Evolutionary conservation across 495 filamentous ascomycete species (phyloP), one percentile per base, ranked within the genome.

Genomic region (Penicillium cataractarum): DNA sequence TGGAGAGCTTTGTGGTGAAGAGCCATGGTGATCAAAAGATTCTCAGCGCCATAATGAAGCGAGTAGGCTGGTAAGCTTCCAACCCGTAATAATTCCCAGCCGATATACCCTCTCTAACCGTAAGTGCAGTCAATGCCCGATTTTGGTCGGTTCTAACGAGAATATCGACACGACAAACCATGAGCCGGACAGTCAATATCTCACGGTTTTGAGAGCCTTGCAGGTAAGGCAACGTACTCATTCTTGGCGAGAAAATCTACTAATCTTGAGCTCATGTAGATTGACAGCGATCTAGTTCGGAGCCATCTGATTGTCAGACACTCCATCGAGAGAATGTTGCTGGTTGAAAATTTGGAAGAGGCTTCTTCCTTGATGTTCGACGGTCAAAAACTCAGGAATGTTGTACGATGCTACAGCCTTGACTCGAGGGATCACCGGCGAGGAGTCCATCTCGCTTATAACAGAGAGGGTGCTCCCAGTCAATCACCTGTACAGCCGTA

Each of bases 291-390:
- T 15, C 74, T 88, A 46, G 91, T 96, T 24, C 87, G 86, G 35
- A 87, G 90, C 61, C 89, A 92, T 54, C 76, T 98, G 32, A 89
- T 99, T 71, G 92, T 99, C 71, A 87, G 86, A 56, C 82, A 93
- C 66, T 74, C 79, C 8, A 90, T 97, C 49, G 95, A 99, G 59
- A 93, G 98, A 69, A 87, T 88, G 12, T 82, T 97, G 10, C 74
- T 99, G 3, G 87, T 97, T 49, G 83, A 87, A 46, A 75, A 86
- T 44, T 78, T 90, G 19, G 68, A 79, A 12, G 81, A 90, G 56
- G 96, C 89, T 2, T 78, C 88, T 22, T 73, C 83, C 2, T 82
- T 89, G 32, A 90, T 97, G 82, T 89, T 89, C 65, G 81, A 84
- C 48, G 83, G 83, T 8, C 68, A 76, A 37, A 79, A 77, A 31